Evolutionary conservation across 2,329 filamentous ascomycete genomes (phyloP).

Genomic region (Colletotrichum horii): DNA sequence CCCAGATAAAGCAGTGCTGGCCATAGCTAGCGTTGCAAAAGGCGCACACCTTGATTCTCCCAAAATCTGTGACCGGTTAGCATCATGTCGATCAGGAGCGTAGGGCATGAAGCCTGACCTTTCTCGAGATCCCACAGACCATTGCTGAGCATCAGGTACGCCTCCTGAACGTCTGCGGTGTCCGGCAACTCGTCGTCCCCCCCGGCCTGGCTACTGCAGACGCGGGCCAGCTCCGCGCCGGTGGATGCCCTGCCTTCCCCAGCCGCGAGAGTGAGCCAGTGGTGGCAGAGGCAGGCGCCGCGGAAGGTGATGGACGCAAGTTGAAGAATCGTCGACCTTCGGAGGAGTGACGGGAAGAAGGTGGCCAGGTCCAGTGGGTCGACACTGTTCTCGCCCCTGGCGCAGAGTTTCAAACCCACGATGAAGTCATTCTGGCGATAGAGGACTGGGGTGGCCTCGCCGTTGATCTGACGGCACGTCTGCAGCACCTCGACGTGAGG

Average conservation of each 20-base stretch:
- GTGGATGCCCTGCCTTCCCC: neutral
- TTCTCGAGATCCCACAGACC: neutral
- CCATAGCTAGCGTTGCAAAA: conserved; percentile 5
- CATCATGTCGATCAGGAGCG: neutral
- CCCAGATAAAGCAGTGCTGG: neutral
- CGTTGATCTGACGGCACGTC: conserved; percentile 33
- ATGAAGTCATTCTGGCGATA: conserved; percentile 33
- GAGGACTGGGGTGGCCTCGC: conserved; percentile 32
- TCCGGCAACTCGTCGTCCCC: neutral
- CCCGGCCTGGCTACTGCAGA: neutral
- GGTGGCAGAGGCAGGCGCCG: conserved; percentile 22
- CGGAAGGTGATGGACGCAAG: conserved; percentile 23
- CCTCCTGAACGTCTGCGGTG: neutral
- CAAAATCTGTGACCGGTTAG: neutral
- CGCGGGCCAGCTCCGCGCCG: neutral
- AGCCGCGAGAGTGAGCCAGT: neutral
- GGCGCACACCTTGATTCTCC: neutral
- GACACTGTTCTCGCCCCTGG: conserved; percentile 18
- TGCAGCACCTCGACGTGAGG: conserved; percentile 31
- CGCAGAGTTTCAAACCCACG: conserved; percentile 15
- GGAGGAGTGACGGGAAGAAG: conserved; percentile 26
- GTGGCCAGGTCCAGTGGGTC: neutral
- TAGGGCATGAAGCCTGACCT: neutral
- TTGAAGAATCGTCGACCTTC: conserved; percentile 23
- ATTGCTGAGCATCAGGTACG: neutral